Evolutionary conservation across 345 rosid species (phyloP).

Genomic region (Brassica nigra): DNA sequence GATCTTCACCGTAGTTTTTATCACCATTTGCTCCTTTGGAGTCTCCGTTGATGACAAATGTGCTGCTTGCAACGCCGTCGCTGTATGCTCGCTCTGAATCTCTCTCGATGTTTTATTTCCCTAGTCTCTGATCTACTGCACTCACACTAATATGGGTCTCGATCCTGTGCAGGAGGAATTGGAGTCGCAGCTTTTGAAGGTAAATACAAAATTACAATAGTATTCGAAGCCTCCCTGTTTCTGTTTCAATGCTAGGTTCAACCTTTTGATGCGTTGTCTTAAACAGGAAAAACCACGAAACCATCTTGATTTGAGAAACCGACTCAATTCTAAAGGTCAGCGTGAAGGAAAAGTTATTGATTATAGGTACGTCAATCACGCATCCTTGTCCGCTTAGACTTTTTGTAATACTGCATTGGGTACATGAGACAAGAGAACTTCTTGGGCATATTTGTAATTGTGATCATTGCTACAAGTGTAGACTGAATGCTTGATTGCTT

Average conservation of each 20-base stretch:
- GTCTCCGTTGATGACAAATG: slow-evolving; percentile 70
- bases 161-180: slow-evolving; percentile 70
- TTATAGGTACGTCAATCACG: slow-evolving; percentile 56
- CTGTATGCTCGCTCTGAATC: slow-evolving; percentile 46
- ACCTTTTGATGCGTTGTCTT: not conserved
- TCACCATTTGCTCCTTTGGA: slow-evolving; percentile 42
- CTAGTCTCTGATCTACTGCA: not conserved
- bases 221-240: not conserved
- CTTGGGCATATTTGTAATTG: not conserved
- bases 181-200: slow-evolving; percentile 75
- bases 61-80: slow-evolving; percentile 83
- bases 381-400: not conserved
- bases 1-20: slow-evolving; percentile 21
- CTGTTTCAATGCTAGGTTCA: slow-evolving; percentile 9
- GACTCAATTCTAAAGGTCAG: slow-evolving; percentile 86
- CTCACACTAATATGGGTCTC: slow-evolving; percentile 18
- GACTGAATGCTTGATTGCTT: not conserved
- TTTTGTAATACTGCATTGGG: not conserved
- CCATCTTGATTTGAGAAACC: slow-evolving; percentile 94
- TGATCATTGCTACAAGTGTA: not conserved
- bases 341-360: slow-evolving; percentile 90
- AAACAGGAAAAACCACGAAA: slow-evolving; percentile 84
- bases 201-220: slow-evolving; percentile 27
- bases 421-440: not conserved
- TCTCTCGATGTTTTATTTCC: not conserved